A percentile compares a stretch with the other conserved stretches of the same genome.
These are phyloP conservation scores for Xylariaceae sp. DNA, from an alignment of 2,329 filamentous ascomycete genomes.

Conservation along the genomic window DNA sequence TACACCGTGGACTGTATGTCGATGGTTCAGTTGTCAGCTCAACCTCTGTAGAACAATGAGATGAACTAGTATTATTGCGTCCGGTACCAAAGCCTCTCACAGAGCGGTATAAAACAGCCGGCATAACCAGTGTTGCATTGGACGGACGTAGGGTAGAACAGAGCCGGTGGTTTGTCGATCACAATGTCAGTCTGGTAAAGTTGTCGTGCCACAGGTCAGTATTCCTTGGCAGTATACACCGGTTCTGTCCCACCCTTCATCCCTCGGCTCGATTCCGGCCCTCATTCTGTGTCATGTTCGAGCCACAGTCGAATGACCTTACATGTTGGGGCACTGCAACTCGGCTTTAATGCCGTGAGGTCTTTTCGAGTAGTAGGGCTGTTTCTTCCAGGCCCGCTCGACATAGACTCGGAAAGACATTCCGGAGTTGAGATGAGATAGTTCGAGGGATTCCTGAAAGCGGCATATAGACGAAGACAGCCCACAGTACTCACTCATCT, in stretches of 20 bases:
- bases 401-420: not conserved
- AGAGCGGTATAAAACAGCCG: too few relatives aligned
- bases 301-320: not conserved
- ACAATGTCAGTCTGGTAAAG: not conserved
- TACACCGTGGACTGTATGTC: too few relatives aligned
- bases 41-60: too few relatives aligned
- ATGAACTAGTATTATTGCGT: too few relatives aligned
- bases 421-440: too few relatives aligned
- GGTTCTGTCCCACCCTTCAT: not conserved
- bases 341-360: not conserved
- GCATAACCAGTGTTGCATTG: not conserved
- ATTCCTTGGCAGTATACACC: not conserved
- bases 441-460: too few relatives aligned
- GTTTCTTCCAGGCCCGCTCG: not conserved
- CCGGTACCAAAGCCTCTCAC: too few relatives aligned
- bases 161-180: not conserved
- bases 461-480: too few relatives aligned
- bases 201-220: not conserved
- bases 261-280: not conserved
- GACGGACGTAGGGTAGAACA: not conserved
- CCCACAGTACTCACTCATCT: too few relatives aligned
- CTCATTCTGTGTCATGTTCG: not conserved
- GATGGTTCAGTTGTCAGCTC: too few relatives aligned
- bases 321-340: not conserved
- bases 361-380: not conserved